Evolutionary conservation across 192 early-diverging fungal genomes (phyloP).

Genomic region (Rhizophagus prolifer): DNA sequence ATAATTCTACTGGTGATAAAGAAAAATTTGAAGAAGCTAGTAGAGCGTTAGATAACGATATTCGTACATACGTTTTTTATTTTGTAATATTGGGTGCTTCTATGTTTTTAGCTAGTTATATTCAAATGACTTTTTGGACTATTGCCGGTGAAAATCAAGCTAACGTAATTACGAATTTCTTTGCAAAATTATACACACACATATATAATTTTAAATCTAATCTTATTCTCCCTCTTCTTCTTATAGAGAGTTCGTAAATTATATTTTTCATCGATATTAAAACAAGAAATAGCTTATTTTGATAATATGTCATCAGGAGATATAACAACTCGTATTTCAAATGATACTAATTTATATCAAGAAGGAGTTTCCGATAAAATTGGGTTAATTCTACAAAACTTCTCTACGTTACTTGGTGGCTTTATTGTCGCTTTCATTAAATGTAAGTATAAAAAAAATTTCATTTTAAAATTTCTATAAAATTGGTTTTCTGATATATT

Average conservation of each 20-base stretch:
- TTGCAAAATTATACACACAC: neutral
- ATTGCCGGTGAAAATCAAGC: conserved; percentile 55
- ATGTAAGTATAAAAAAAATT: conserved; percentile 58
- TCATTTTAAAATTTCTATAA: neutral
- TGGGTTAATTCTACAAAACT: conserved; percentile 62
- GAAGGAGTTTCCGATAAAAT: conserved; percentile 85
- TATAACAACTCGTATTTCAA: conserved; percentile 77
- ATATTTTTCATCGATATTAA: conserved; percentile 72
- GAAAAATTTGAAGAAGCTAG: neutral
- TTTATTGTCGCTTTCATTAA: conserved; percentile 73
- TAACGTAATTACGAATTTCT: conserved; percentile 7
- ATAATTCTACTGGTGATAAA: conserved; percentile 1
- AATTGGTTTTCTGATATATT: no score
- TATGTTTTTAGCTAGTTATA: conserved; percentile 59
- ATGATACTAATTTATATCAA: conserved; percentile 80
- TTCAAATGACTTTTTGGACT: conserved; percentile 63
- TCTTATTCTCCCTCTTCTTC: neutral
- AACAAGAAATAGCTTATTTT: conserved; percentile 85
- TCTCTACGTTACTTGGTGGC: conserved; percentile 65
- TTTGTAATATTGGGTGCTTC: conserved; percentile 51
- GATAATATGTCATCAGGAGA: conserved; percentile 50
- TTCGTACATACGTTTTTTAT: conserved; percentile 25
- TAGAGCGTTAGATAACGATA: neutral
- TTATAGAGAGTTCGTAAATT: conserved; percentile 48
- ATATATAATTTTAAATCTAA: neutral